Conservation (phyloP, 2,329 filamentous ascomycete genomes). For the Aspergillus pseudotamarii region DNA sequence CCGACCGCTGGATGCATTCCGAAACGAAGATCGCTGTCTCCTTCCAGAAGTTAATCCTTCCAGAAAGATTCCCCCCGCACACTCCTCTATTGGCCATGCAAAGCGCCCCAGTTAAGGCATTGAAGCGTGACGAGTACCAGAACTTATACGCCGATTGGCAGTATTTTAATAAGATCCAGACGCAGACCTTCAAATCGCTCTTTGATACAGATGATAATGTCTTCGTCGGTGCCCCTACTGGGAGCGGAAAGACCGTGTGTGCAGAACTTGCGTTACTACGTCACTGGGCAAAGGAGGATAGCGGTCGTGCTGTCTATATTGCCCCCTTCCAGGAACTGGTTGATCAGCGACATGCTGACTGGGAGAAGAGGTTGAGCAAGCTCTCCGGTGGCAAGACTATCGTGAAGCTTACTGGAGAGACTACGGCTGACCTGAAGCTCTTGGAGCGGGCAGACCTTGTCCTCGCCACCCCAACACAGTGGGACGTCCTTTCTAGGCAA, state of each 20-base stretch:
- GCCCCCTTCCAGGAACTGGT: constrained; percentile 94
- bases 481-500: constrained; percentile 93
- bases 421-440: constrained; percentile 83
- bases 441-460: constrained; percentile 86
- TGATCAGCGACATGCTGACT: constrained; percentile 78
- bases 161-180: constrained; percentile 96
- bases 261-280: constrained; percentile 90
- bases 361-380: constrained; percentile 74
- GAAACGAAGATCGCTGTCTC: constrained; percentile 91
- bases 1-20: constrained; percentile 97
- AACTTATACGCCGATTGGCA: constrained; percentile 80
- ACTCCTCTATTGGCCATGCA: constrained; percentile 92
- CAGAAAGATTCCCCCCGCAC: constrained; percentile 92
- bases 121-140: constrained; percentile 83
- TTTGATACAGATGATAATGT: constrained; percentile 92
- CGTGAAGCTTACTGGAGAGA: constrained; percentile 92
- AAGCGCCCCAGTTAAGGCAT: constrained; percentile 80
- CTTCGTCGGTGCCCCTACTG: constrained; percentile 87
- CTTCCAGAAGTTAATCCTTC: constrained; percentile 91
- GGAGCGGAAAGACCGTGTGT: constrained; percentile 95
- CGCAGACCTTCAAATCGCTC: constrained; percentile 92
- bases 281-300: constrained; percentile 75
- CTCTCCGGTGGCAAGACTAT: constrained; percentile 84
- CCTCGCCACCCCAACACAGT: constrained; percentile 88
- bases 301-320: constrained; percentile 86